Conservation (phyloP, 1,284 basidiomycete species). For the Sporisorium reilianum region DNA sequence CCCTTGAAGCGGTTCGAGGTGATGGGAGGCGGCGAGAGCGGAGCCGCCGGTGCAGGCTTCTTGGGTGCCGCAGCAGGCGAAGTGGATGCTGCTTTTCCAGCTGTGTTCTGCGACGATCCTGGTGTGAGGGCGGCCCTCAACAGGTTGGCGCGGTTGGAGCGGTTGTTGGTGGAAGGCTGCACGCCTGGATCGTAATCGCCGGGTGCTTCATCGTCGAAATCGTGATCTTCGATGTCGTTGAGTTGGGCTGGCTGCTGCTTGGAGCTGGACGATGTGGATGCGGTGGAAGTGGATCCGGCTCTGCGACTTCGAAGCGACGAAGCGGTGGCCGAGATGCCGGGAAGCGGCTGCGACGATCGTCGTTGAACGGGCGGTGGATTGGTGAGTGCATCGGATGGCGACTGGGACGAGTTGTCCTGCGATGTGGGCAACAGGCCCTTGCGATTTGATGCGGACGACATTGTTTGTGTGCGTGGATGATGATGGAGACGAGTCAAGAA, state of each 20-base stretch:
- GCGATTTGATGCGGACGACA: constrained; percentile 41
- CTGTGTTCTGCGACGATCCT: constrained; percentile 13
- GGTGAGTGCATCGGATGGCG: constrained; percentile 4
- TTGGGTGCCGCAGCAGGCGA: constrained; percentile 7
- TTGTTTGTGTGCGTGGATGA: constrained; percentile 2
- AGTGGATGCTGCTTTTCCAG: constrained; percentile 15
- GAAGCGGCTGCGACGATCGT: constrained; percentile 55
- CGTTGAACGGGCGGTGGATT: constrained; percentile 40
- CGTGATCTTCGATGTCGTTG: constrained; percentile 48
- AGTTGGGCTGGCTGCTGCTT: constrained; percentile 17
- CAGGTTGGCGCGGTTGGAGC: constrained; percentile 23
- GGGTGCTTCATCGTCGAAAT: constrained; percentile 61
- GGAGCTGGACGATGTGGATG: constrained; percentile 21
- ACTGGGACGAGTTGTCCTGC: constrained; percentile 19
- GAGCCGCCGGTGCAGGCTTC: constrained; percentile 24
- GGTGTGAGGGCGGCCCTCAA: constrained; percentile 32
- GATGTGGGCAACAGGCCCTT: constrained; percentile 54
- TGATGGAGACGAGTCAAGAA: not conserved
- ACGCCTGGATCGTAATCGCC: constrained; percentile 55
- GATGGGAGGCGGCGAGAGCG: constrained; percentile 36
- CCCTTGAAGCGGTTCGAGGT: constrained; percentile 59
- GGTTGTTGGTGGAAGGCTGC: constrained; percentile 32
- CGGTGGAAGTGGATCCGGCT: constrained; percentile 33
- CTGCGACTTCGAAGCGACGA: constrained; percentile 61
- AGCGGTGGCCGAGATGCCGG: constrained; percentile 64